phyloP scores from a whole-genome alignment of 139 green algal genomes.

The Gonium pectorale region DNA sequence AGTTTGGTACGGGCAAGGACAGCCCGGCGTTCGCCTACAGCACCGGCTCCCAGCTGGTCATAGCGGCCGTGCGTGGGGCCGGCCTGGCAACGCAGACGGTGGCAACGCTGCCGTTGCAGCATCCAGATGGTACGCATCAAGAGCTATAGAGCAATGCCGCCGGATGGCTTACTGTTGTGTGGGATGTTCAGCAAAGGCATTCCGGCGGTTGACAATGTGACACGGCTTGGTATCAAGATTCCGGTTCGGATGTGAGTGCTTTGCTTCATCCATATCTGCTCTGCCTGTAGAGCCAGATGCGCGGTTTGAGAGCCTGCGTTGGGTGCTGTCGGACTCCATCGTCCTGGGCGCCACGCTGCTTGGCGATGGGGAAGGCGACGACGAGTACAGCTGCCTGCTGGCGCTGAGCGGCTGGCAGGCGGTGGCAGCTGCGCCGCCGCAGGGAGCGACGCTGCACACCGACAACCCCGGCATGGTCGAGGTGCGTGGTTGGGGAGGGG shows the following conservation, averaged over 20 bases:
- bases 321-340: background rate
- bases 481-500: too few species aligned
- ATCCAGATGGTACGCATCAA: constrained; percentile 6
- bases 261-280: too few species aligned
- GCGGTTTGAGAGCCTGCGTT: constrained; percentile 33
- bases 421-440: background rate
- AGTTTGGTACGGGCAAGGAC: background rate
- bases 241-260: too few species aligned
- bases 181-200: too few species aligned
- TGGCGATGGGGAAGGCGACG: background rate
- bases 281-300: background rate
- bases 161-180: too few species aligned
- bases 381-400: constrained; percentile 38
- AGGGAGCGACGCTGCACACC: background rate
- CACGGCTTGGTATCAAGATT: too few species aligned
- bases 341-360: background rate
- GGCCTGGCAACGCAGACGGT: background rate
- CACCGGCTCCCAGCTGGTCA: background rate
- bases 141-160: too few species aligned
- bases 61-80: background rate
- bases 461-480: background rate
- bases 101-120: constrained; percentile 7
- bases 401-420: constrained; percentile 7
- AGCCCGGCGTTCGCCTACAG: constrained; percentile 29
- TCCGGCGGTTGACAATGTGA: too few species aligned